Conservation (phyloP, 495 filamentous ascomycete species). For the Amorphotheca resinae region DNA sequence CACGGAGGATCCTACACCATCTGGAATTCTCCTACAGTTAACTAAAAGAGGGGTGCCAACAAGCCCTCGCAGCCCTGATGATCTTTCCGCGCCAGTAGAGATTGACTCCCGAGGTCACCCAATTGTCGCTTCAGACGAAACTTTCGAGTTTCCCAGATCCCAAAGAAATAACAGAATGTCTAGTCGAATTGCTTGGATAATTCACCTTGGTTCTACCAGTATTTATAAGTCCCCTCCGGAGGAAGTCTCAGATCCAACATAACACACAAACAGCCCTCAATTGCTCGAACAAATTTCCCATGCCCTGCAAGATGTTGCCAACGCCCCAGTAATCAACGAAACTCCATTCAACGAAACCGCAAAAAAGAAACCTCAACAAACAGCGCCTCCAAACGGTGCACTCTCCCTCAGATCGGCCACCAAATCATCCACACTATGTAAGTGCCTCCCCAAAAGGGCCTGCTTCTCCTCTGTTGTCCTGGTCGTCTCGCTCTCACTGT, state of each 20-base stretch:
- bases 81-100: slow-evolving; percentile 18
- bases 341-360: slow-evolving; percentile 8
- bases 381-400: slow-evolving; percentile 48
- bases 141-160: too few species aligned
- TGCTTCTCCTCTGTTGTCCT: slow-evolving; percentile 82
- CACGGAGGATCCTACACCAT: slow-evolving; percentile 1
- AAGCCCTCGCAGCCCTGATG: slow-evolving; percentile 10
- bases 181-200: slow-evolving; percentile 15
- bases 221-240: not conserved
- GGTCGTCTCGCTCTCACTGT: slow-evolving; percentile 33
- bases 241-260: slow-evolving; percentile 5
- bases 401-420: slow-evolving; percentile 82
- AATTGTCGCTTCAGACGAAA: slow-evolving; percentile 7
- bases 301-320: slow-evolving; percentile 6
- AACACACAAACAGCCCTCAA: slow-evolving; percentile 3
- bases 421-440: slow-evolving; percentile 84
- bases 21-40: not conserved
- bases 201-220: too few species aligned
- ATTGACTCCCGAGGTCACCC: slow-evolving; percentile 12
- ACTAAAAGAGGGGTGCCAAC: slow-evolving; percentile 10
- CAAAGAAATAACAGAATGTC: not conserved
- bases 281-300: slow-evolving; percentile 10
- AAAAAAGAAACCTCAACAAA: slow-evolving; percentile 17
- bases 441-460: slow-evolving; percentile 60
- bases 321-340: slow-evolving; percentile 7